Conservation (phyloP, 768 basidiomycete genomes). For the Ramaria rubella region DNA sequence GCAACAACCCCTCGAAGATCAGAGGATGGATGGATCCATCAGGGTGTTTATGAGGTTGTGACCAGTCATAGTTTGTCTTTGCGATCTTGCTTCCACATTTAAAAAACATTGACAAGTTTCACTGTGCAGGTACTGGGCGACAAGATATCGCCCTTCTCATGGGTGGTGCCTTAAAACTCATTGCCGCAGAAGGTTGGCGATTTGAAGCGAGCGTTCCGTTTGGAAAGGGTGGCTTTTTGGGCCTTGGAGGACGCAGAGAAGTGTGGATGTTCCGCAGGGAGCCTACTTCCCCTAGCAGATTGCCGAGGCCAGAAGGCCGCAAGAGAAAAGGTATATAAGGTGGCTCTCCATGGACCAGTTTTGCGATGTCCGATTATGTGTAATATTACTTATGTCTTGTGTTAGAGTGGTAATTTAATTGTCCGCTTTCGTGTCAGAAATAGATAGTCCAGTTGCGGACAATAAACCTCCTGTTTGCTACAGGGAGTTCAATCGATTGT, state of each 20-base stretch:
- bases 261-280: constrained; percentile 56
- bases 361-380: neutral
- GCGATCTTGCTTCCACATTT: too few species aligned
- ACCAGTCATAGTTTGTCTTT: constrained; percentile 3
- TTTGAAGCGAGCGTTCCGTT: constrained; percentile 65
- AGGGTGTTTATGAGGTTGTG: constrained; percentile 6
- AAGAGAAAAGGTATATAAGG: too few species aligned
- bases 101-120: too few species aligned
- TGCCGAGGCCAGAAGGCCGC: neutral
- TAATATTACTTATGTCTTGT: too few species aligned
- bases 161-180: constrained; percentile 31
- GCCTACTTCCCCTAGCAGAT: neutral
- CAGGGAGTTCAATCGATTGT: constrained; percentile 34
- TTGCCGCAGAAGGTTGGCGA: constrained; percentile 50
- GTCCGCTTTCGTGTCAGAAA: too few species aligned
- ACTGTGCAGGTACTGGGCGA: neutral
- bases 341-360: too few species aligned
- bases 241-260: constrained; percentile 43
- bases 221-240: constrained; percentile 33
- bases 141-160: neutral
- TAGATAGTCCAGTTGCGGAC: too few species aligned
- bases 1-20: neutral
- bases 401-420: too few species aligned
- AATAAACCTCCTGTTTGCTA: too few species aligned
- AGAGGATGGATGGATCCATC: neutral